Evolutionary conservation across 1,284 basidiomycete species (phyloP), one percentile per base, ranked within the genome.

Genomic region (Phenoliferia sp.): DNA sequence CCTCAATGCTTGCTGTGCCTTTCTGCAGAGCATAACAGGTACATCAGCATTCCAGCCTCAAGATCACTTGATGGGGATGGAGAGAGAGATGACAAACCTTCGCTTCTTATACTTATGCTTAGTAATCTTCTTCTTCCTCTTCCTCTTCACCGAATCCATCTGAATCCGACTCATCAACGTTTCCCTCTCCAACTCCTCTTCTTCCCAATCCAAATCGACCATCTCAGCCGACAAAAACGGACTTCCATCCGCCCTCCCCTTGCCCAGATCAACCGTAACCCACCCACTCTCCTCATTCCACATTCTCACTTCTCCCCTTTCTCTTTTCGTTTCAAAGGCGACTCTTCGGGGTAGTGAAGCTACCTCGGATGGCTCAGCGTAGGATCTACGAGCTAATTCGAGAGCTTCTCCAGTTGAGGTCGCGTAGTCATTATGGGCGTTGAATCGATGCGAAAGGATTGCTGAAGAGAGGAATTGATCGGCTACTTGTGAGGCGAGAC

Each of bases 101-200:
- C 82, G 79, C 78, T 83, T 83, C 78, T 81, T 83, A 72, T 81
- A 76, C 89, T 92, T 92, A 77, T 92, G 90, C 80, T 90, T 92
- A 85, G 88, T 90, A 88, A 92, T 92, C 85, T 90, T 91, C 85
- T 86, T 90, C 82, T 85, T 83, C 74, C 85, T 84, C 83, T 92
- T 92, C 79, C 90, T 85, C 82, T 87, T 88, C 32, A 84, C 86
- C 74, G 90, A 91, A 74, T 92, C 90, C 81, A 89, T 82, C 77
- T 85, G 79, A 35, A 89, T 19, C 22, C 50, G 54, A 2, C 56
- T 83, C 19, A 56, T 12, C 29, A 15, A 54, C 33, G 50, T 59
- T 5, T 39, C 16, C 9, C 56, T 36, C 50, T 52, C 31, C 1
- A 60, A 59, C 50, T 44, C 15, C 54, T 66, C 64, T 28, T 58